Percentiles rank a stretch among this genome's conserved stretches.
Evolutionary conservation across 768 basidiomycete species (phyloP).

Genomic region (Auriculariales sp.): DNA sequence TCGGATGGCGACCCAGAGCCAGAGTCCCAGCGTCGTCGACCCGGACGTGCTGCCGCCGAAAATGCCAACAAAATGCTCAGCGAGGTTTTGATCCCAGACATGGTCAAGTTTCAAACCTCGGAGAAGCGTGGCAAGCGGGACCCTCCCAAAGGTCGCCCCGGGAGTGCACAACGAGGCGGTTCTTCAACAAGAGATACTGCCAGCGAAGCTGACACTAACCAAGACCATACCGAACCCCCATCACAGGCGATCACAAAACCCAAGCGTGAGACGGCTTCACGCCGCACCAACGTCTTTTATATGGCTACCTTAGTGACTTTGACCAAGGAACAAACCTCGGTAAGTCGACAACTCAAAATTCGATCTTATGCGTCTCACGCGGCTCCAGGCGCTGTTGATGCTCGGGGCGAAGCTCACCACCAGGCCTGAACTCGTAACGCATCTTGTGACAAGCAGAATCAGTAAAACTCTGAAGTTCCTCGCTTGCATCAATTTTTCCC

Average conservation of each 20-base stretch:
- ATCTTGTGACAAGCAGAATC: constrained; percentile 54
- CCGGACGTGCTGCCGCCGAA: constrained; percentile 36
- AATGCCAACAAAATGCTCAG: constrained; percentile 31
- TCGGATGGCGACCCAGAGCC: background rate
- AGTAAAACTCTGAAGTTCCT: constrained; percentile 84
- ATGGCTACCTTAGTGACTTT: constrained; percentile 58
- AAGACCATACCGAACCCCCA: no score
- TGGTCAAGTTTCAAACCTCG: constrained; percentile 54
- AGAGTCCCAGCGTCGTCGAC: constrained; percentile 3
- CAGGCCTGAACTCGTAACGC: constrained; percentile 56
- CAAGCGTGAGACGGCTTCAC: no score
- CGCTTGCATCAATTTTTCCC: constrained; percentile 50
- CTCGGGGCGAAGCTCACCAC: constrained; percentile 54
- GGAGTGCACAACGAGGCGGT: background rate
- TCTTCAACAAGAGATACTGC: background rate
- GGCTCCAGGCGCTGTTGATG: constrained; percentile 38
- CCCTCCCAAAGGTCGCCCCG: constrained; percentile 8
- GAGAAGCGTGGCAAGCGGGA: constrained; percentile 24
- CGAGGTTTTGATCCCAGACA: constrained; percentile 61
- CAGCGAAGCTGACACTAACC: constrained; percentile 1
- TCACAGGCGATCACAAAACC: no score
- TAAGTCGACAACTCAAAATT: constrained; percentile 14
- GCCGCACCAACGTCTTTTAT: constrained; percentile 29
- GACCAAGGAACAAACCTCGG: constrained; percentile 43
- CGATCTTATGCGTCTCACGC: background rate